Base-by-base conservation (phyloP, 1,139 yeast species). In the Waltiozyma sp. region DNA sequence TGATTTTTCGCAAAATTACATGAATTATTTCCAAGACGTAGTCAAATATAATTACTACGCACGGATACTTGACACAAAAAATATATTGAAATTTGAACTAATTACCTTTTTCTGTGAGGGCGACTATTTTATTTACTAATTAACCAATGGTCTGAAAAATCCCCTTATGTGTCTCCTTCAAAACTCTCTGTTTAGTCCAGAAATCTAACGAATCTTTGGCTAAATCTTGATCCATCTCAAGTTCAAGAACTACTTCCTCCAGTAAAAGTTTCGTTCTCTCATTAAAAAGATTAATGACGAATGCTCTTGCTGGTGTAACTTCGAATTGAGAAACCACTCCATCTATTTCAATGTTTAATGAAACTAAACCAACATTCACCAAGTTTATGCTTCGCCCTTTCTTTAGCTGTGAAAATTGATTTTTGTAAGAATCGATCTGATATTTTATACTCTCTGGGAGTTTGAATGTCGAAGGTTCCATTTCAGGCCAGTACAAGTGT, bases 281-380 rank as follows among this genome's bases (percentile, higher is more conserved):
- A 44, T 75, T 65, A 54, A 85, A 84, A 36, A 72, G 60, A 18
- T 68, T 61, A 18, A 85, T 72, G 3, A 82, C 73, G 0, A 82
- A 67, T 1, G 94, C 94, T 49, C 80, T 78, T 28, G 76, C 82
- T 0, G 95, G 81, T 0, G 81, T 61, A 0, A 84, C 95, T 5
- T 66, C 65, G 48, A 73, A 70, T 1, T 56, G 56, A 18, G 65
- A 45, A 0, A 53, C 57, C 10, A 69, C 60, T 23, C 73, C 77
- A 4, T 66, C 68, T 36, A 82, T 63, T 28, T 69, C 75, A 10
- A 91, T 60, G 6, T 73, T 75, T 2, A 91, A 51, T 14, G 70
- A 71, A 0, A 85, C 89, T 1, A 65, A 57, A 0, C 96, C 95
- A 36, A 71, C 68, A 7, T 83, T 80, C 23, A 81, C 59, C 52